Base-by-base conservation (phyloP, 495 filamentous ascomycete genomes). In the Penicillium goetzii region DNA sequence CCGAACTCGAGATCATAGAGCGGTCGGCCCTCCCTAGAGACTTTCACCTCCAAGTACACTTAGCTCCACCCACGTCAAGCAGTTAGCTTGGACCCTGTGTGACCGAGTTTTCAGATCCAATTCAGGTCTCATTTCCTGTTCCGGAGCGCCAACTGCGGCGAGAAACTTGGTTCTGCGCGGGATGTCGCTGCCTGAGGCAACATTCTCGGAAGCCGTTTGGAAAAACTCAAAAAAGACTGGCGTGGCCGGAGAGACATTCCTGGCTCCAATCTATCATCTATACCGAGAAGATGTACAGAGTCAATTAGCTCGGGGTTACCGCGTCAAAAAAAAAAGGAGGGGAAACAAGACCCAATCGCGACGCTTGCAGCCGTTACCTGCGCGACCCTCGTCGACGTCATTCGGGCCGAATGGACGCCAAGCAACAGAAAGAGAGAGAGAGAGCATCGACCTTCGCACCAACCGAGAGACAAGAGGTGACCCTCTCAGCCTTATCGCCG, bases 321-420 rank as follows among this genome's bases (percentile, higher is more conserved):
- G 45, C 19, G 12, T 21, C 14, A 1, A 1, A 40, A 34, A 43
- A 8, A 8, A 64, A 28, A 17, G 11, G 21, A 15, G n/a, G 41
- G 40, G 40, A 25, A 23, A 12, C 12, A 25, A 33, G 38, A 32
- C 15, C 19, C 11, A 7, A 34, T 45, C 28, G n/a, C 41, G 58
- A 61, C 50, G 59, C 49, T 32, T 58, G 47, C 54, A 60, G 52
- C 40, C 28, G 57, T 59, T 57, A 19, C 28, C 59, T 50, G 56
- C 53, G 33, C 63, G 32, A 60, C 63, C 38, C 52, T 68, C 53
- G 28, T 63, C 62, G 65, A 70, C 68, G 68, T 70, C 68, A 70
- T 65, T 54, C 58, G 52, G 50, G 57, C 52, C 62, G 55, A 40
- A 62, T 38, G 59, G 60, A 47, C 47, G 43, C 52, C 32, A 55